Percentiles rank a stretch among this genome's conserved stretches.
Conservation (phyloP, 495 filamentous ascomycete species). For the Aspergillus sparsus region DNA sequence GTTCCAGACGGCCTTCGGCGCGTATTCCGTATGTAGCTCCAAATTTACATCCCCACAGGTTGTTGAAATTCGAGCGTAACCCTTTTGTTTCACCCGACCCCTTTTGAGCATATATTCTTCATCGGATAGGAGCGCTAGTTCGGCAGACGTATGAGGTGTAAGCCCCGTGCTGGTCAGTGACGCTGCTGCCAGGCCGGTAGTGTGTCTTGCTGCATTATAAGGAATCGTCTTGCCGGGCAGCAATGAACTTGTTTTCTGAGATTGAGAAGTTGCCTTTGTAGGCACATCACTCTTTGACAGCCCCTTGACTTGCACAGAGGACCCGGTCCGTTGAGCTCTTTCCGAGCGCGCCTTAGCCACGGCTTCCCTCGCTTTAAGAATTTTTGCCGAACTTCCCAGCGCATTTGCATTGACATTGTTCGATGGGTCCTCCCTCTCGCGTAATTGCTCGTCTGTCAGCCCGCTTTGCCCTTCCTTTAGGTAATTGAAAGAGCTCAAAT, state of each 20-base stretch:
- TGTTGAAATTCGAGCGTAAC: conserved; percentile 87
- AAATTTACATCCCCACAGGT: conserved; percentile 80
- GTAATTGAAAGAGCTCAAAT: conserved; percentile 88
- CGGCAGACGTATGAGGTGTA: conserved; percentile 84
- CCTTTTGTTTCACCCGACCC: conserved; percentile 80
- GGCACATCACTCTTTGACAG: conserved; percentile 41
- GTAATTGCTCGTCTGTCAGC: conserved; percentile 61
- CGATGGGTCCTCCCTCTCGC: conserved; percentile 54
- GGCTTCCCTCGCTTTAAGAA: conserved; percentile 87
- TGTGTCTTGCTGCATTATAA: conserved; percentile 86
- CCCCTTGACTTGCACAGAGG: conserved; percentile 34
- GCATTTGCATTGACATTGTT: conserved; percentile 73
- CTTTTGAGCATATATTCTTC: conserved; percentile 96
- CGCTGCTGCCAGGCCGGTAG: conserved; percentile 87
- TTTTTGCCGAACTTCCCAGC: conserved; percentile 80
- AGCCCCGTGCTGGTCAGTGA: conserved; percentile 93
- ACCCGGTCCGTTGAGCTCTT: conserved; percentile 41
- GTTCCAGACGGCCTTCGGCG: conserved; percentile 94
- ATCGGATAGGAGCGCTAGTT: conserved; percentile 81
- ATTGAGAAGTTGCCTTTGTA: conserved; percentile 11
- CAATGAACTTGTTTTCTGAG: conserved; percentile 28
- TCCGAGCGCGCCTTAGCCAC: conserved; percentile 78
- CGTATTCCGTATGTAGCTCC: conserved; percentile 86
- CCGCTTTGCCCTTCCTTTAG: conserved; percentile 77
- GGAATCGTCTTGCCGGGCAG: conserved; percentile 51